phyloP scores from a whole-genome alignment of 1,139 yeast species.

The Candida freyschussii region DNA sequence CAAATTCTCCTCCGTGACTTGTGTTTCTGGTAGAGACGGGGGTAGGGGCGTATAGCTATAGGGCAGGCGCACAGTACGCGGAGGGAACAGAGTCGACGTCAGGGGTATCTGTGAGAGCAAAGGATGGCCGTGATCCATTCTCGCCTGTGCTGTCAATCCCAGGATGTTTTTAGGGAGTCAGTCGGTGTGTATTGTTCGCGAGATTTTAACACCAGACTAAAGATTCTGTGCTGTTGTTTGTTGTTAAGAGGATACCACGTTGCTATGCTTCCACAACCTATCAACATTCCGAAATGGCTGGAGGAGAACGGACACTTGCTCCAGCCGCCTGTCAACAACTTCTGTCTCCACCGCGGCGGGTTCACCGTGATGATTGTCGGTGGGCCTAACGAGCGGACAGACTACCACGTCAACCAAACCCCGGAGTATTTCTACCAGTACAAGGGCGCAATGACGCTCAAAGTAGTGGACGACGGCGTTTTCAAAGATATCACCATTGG shows the following conservation, averaged over 20 bases:
- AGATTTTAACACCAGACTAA: too few relatives aligned
- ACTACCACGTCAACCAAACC: constrained; percentile 88
- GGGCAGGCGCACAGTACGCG: constrained; percentile 53
- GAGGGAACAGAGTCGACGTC: constrained; percentile 51
- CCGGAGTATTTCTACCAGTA: constrained; percentile 91
- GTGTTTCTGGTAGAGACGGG: constrained; percentile 28
- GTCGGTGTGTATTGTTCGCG: too few relatives aligned
- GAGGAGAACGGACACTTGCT: constrained; percentile 67
- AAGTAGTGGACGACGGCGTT: constrained; percentile 77
- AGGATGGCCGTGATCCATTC: too few relatives aligned
- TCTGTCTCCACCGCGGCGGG: constrained; percentile 85
- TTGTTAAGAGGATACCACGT: too few relatives aligned
- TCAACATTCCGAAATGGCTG: constrained; percentile 77
- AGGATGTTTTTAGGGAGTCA: too few relatives aligned
- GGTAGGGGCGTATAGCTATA: constrained; percentile 42
- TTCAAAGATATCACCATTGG: constrained; percentile 70
- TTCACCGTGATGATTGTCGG: constrained; percentile 93
- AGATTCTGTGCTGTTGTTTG: too few relatives aligned
- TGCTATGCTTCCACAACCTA: constrained; percentile 60
- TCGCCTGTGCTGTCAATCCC: too few relatives aligned
- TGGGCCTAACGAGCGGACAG: constrained; percentile 92
- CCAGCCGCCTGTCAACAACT: constrained; percentile 91
- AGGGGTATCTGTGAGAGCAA: constrained; percentile 60
- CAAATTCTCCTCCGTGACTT: constrained; percentile 25
- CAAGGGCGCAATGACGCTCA: constrained; percentile 80